Evolutionary conservation across 345 rosid genomes (phyloP).

Genomic region (Citrus medica): DNA sequence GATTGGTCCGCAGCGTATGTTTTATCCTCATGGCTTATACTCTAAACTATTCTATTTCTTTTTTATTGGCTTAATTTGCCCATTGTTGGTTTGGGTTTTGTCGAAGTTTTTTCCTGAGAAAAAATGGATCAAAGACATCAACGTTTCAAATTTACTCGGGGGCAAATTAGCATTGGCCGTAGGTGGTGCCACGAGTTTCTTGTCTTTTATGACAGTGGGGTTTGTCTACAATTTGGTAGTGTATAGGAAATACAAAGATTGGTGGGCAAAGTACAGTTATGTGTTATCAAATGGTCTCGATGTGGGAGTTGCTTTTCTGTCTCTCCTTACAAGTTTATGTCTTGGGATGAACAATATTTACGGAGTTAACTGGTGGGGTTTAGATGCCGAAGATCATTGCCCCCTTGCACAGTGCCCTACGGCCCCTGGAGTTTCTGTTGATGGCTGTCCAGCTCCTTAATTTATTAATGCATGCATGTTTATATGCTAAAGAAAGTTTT

Average conservation of each 20-base stretch:
- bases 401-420: too few species aligned
- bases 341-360: background rate
- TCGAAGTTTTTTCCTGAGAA: background rate
- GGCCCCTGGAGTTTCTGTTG: too few species aligned
- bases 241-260: conserved; percentile 7
- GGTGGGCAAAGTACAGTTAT: conserved; percentile 15
- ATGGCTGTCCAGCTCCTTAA: too few species aligned
- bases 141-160: background rate
- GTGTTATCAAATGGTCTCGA: background rate
- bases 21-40: background rate
- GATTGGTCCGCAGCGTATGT: background rate
- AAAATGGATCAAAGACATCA: conserved; percentile 4
- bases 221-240: background rate
- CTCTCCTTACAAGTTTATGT: background rate
- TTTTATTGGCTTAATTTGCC: background rate
- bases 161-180: background rate
- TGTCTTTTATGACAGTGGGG: background rate
- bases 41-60: background rate
- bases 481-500: too few species aligned
- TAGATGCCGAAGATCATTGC: background rate
- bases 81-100: background rate
- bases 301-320: background rate
- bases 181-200: background rate
- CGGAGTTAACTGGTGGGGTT: background rate
- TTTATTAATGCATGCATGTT: too few species aligned